phyloP scores from a whole-genome alignment of 108 stramenopile genomes.

The Stephanodiscus minutulus region DNA sequence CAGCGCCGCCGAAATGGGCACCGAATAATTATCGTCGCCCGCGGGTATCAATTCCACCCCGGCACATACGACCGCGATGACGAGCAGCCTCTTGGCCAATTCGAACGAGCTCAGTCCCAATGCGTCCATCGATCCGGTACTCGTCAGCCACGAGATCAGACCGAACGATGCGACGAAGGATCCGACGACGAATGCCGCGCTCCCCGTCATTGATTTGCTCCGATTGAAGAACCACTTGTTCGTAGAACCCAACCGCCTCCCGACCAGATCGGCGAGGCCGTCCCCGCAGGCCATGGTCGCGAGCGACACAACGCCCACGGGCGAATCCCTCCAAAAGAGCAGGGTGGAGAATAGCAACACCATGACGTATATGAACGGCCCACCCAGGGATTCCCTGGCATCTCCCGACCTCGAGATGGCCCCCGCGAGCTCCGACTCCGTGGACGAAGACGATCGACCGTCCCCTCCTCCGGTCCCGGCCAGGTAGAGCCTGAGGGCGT shows the following conservation, averaged over 20 bases:
- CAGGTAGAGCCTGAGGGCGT: constrained; percentile 56
- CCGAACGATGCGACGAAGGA: constrained; percentile 52
- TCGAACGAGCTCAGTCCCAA: constrained; percentile 28
- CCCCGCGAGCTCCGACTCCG: constrained; percentile 58
- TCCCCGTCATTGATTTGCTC: constrained; percentile 73
- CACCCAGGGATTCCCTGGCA: constrained; percentile 67
- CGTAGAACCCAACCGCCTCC: constrained; percentile 62
- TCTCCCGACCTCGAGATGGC: constrained; percentile 77
- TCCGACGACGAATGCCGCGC: constrained; percentile 60
- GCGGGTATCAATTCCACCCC: constrained; percentile 70
- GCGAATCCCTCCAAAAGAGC: constrained; percentile 63
- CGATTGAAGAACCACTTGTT: constrained; percentile 71
- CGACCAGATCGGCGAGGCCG: constrained; percentile 82
- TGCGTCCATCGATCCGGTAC: constrained; percentile 49
- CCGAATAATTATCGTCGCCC: constrained; percentile 82
- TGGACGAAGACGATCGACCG: not conserved
- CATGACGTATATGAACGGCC: constrained; percentile 80
- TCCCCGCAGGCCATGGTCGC: constrained; percentile 84
- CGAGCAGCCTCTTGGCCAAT: constrained; percentile 40
- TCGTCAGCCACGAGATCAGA: constrained; percentile 52
- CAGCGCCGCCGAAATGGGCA: constrained; percentile 67
- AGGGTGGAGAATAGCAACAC: constrained; percentile 59
- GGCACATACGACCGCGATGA: constrained; percentile 57
- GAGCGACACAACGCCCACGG: constrained; percentile 62
- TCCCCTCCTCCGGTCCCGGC: constrained; percentile 46